Evolutionary conservation across 1,284 basidiomycete genomes (phyloP).

Genomic region (Marasmius sp.): DNA sequence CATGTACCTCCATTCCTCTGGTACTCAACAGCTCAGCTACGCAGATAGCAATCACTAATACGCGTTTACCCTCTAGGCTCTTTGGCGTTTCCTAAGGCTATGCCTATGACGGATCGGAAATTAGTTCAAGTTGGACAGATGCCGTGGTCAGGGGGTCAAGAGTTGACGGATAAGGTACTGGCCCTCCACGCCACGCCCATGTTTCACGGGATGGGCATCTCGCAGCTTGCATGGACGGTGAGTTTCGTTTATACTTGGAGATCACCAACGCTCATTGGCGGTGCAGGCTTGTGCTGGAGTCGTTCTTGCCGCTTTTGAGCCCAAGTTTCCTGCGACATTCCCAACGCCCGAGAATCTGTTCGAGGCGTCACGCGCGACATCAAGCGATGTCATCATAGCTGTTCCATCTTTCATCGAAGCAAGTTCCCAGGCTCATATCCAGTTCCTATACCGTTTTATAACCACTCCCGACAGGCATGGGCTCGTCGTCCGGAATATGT

Average conservation of each 20-base stretch:
- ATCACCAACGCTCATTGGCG: no score
- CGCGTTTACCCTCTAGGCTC: slow-evolving; percentile 7
- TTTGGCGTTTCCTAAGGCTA: slow-evolving; percentile 17
- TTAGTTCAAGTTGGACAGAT: slow-evolving; percentile 1
- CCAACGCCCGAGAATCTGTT: slow-evolving; percentile 26
- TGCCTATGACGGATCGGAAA: slow-evolving; percentile 9
- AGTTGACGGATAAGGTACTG: slow-evolving; percentile 6
- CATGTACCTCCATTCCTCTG: background rate
- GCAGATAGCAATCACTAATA: background rate
- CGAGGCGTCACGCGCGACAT: slow-evolving; percentile 14
- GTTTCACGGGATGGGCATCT: slow-evolving; percentile 15
- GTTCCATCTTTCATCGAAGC: slow-evolving; percentile 27
- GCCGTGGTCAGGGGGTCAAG: slow-evolving; percentile 9
- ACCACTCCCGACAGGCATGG: slow-evolving; percentile 8
- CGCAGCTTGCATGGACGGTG: slow-evolving; percentile 9
- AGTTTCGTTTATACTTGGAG: background rate
- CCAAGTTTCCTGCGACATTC: slow-evolving; percentile 18
- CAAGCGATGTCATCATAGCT: slow-evolving; percentile 21
- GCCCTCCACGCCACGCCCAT: slow-evolving; percentile 12
- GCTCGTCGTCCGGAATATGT: slow-evolving; percentile 8
- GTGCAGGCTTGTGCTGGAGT: slow-evolving; percentile 12
- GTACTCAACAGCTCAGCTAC: slow-evolving; percentile 9
- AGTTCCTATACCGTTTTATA: no score
- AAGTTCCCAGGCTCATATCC: no score
- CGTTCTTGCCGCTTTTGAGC: slow-evolving; percentile 22